Conservation (phyloP, 2,329 filamentous ascomycete species). For the Microthyrium microscopicum region DNA sequence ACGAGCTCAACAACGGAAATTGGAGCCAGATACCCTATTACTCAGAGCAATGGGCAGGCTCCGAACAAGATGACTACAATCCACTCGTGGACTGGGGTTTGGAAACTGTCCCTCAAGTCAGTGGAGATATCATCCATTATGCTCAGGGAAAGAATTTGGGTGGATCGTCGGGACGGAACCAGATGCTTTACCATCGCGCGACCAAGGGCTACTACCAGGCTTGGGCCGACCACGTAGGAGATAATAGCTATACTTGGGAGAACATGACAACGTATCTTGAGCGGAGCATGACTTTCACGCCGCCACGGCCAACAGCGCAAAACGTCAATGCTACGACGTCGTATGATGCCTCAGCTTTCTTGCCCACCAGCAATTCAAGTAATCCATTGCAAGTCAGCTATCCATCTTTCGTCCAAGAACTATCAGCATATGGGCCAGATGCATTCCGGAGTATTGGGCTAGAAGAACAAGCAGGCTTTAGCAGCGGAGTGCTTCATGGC, state of each 20-base stretch:
- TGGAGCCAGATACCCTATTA: slow-evolving; percentile 12
- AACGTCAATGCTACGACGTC: slow-evolving; percentile 13
- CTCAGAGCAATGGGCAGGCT: slow-evolving; percentile 9
- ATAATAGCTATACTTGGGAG: slow-evolving; percentile 17
- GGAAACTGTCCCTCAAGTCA: slow-evolving; percentile 14
- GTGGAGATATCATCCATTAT: slow-evolving; percentile 12
- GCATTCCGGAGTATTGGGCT: slow-evolving; percentile 14
- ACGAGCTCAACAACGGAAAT: slow-evolving; percentile 15
- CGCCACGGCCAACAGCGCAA: slow-evolving; percentile 14
- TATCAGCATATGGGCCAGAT: slow-evolving; percentile 1
- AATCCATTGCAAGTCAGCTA: slow-evolving; percentile 6
- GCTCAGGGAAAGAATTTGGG: slow-evolving; percentile 15
- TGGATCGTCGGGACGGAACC: slow-evolving; percentile 6
- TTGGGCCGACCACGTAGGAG: slow-evolving; percentile 17
- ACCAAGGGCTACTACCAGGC: slow-evolving; percentile 10
- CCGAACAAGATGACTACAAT: slow-evolving; percentile 11
- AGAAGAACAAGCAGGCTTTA: slow-evolving; percentile 13
- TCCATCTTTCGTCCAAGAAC: slow-evolving; percentile 1
- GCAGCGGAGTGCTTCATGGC: slow-evolving; percentile 3
- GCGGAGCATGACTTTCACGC: slow-evolving; percentile 15
- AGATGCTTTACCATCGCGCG: slow-evolving; percentile 5
- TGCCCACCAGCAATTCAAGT: background rate
- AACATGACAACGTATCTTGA: slow-evolving; percentile 17
- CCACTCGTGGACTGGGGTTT: slow-evolving; percentile 16
- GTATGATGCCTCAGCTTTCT: slow-evolving; percentile 9